Conservation (phyloP, 2,329 filamentous ascomycete species). For the Tolypocladium nubicola region DNA sequence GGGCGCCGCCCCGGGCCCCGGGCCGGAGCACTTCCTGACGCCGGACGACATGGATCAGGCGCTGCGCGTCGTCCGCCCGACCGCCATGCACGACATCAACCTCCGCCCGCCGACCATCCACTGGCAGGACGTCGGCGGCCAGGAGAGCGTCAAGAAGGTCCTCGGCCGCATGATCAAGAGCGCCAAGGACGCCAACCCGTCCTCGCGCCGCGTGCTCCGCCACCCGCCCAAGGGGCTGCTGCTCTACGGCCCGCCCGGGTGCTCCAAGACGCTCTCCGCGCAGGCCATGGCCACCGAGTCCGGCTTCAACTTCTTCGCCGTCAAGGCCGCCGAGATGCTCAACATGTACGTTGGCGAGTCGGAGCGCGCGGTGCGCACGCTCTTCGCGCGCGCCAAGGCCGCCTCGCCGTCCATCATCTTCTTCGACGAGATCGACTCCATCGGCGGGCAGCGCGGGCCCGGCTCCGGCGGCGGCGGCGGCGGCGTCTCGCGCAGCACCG, state of each 20-base stretch:
- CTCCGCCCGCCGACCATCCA: conserved; percentile 76
- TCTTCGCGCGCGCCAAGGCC: conserved; percentile 78
- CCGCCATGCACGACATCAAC: conserved; percentile 81
- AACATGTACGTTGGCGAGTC: conserved; percentile 98
- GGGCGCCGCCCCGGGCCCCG: conserved; percentile 2
- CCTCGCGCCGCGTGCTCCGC: conserved; percentile 24
- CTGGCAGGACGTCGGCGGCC: conserved; percentile 84
- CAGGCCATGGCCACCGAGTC: conserved; percentile 87
- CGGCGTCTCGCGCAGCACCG: conserved; percentile 19
- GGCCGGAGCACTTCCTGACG: conserved; percentile 18
- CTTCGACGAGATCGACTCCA: conserved; percentile 92
- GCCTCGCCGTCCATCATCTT: conserved; percentile 89
- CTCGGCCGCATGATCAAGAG: conserved; percentile 40
- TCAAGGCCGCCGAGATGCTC: conserved; percentile 86
- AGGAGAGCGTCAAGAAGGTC: conserved; percentile 60
- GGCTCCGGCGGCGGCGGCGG: conserved; percentile 37
- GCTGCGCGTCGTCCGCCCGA: conserved; percentile 60
- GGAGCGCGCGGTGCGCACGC: conserved; percentile 71
- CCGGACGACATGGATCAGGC: conserved; percentile 52
- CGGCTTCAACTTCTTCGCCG: conserved; percentile 84
- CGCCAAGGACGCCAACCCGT: conserved; percentile 23
- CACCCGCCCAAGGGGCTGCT: conserved; percentile 71
- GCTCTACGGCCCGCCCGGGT: conserved; percentile 86
- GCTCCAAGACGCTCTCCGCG: conserved; percentile 87
- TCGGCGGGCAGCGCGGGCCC: conserved; percentile 44